Evolutionary conservation across 306 rosid species (phyloP).

Genomic region (Quercus wislizeni): DNA sequence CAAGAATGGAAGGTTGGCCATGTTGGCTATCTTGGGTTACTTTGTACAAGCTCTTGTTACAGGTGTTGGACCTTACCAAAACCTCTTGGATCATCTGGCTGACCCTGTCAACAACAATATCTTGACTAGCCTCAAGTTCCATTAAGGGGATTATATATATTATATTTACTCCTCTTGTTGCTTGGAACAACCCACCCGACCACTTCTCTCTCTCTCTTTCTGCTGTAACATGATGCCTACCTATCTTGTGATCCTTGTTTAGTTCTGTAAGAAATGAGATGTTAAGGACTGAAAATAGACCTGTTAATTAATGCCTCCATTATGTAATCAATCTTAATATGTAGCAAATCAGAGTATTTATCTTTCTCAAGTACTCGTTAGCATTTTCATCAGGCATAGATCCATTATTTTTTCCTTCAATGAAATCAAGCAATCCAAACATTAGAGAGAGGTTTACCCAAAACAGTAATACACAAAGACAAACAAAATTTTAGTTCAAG

Average conservation of each 20-base stretch:
- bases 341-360: background rate
- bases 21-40: conserved; percentile 91
- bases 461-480: too few species aligned
- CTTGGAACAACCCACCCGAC: conserved; percentile 8
- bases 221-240: conserved; percentile 29
- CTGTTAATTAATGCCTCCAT: background rate
- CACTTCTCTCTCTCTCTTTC: conserved; percentile 10
- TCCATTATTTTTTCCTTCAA: background rate
- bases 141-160: conserved; percentile 28
- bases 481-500: too few species aligned
- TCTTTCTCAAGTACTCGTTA: background rate
- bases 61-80: conserved; percentile 93
- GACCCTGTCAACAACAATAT: conserved; percentile 89
- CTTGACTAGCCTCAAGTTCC: conserved; percentile 94
- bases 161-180: conserved; percentile 11
- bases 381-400: too few species aligned
- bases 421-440: background rate
- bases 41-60: conserved; percentile 77
- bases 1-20: conserved; percentile 94
- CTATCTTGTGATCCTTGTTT: conserved; percentile 21
- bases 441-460: background rate
- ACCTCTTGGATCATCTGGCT: conserved; percentile 84
- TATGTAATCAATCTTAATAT: background rate
- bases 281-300: conserved; percentile 23
- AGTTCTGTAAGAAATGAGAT: conserved; percentile 38